These are phyloP conservation scores for Penicillium herquei DNA, from an alignment of 495 filamentous ascomycete genomes.

Conservation along the genomic window DNA sequence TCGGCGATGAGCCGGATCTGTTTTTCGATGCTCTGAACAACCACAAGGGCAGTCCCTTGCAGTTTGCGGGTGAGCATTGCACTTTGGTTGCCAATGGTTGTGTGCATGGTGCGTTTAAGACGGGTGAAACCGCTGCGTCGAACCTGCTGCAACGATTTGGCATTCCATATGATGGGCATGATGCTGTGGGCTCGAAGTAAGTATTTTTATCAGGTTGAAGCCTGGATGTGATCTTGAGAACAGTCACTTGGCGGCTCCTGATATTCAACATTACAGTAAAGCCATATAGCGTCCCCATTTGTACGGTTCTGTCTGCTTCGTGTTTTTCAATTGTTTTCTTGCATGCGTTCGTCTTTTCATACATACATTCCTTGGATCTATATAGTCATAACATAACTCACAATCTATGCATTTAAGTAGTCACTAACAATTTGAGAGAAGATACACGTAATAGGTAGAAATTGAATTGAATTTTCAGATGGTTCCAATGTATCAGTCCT, in stretches of 20 bases:
- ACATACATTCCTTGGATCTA: background rate
- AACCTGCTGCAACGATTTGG: conserved; percentile 20
- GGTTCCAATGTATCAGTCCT: too few relatives aligned
- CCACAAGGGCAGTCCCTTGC: conserved; percentile 19
- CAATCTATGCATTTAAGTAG: too few relatives aligned
- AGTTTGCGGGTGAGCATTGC: conserved; percentile 27
- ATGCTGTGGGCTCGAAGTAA: background rate
- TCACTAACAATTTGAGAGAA: too few relatives aligned
- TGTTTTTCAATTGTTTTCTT: background rate
- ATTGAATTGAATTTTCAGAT: too few relatives aligned
- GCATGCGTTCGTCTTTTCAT: background rate
- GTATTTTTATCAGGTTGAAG: background rate
- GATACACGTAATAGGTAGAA: too few relatives aligned
- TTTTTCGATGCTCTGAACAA: conserved; percentile 16
- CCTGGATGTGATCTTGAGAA: conserved; percentile 1
- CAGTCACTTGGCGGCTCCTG: conserved; percentile 3
- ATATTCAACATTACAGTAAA: conserved; percentile 4
- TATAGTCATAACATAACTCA: too few relatives aligned
- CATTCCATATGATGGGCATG: conserved; percentile 10
- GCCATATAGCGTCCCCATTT: background rate
- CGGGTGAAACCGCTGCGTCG: conserved; percentile 22
- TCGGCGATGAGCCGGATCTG: conserved; percentile 22
- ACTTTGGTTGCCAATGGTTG: conserved; percentile 23
- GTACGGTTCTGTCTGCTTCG: background rate
- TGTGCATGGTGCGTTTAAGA: conserved; percentile 23